These are phyloP conservation scores for Volvox africanus DNA, from an alignment of 139 green algal genomes.

Conservation along the genomic window DNA sequence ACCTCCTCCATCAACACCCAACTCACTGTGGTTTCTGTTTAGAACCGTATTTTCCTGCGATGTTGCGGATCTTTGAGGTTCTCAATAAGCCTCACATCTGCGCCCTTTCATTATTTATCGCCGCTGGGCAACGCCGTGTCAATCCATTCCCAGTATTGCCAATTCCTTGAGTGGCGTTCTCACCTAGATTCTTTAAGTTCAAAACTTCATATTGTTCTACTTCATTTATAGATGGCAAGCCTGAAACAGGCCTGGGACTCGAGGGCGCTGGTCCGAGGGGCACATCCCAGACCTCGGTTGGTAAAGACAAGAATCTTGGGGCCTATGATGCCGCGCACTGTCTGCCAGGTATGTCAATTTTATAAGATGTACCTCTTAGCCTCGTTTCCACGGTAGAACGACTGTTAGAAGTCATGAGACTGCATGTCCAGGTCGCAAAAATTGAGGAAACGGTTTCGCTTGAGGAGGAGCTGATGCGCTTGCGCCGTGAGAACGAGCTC, in stretches of 20 bases:
- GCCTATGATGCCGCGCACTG: neutral
- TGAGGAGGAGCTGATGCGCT: conserved; percentile 45
- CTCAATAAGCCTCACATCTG: too few relatives aligned
- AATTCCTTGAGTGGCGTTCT: neutral
- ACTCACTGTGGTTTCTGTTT: too few relatives aligned
- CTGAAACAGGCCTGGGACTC: neutral
- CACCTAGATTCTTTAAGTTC: neutral
- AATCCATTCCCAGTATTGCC: neutral
- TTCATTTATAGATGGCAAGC: conserved; percentile 2
- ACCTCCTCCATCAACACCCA: too few relatives aligned
- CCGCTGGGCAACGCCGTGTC: too few relatives aligned
- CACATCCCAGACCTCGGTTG: neutral
- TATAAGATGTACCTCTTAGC: neutral
- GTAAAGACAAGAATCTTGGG: neutral
- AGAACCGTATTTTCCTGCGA: too few relatives aligned
- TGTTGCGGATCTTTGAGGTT: too few relatives aligned
- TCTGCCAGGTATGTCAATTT: neutral
- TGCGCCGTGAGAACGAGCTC: conserved; percentile 57
- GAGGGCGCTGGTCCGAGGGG: neutral
- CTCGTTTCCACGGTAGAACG: neutral
- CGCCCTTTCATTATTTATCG: too few relatives aligned
- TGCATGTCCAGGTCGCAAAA: conserved; percentile 17
- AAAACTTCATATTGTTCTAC: neutral
- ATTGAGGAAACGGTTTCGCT: conserved; percentile 18
- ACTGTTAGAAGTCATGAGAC: neutral